These are phyloP conservation scores for Serendipita sp. DNA, from an alignment of 1,284 basidiomycete genomes.

Conservation along the genomic window DNA sequence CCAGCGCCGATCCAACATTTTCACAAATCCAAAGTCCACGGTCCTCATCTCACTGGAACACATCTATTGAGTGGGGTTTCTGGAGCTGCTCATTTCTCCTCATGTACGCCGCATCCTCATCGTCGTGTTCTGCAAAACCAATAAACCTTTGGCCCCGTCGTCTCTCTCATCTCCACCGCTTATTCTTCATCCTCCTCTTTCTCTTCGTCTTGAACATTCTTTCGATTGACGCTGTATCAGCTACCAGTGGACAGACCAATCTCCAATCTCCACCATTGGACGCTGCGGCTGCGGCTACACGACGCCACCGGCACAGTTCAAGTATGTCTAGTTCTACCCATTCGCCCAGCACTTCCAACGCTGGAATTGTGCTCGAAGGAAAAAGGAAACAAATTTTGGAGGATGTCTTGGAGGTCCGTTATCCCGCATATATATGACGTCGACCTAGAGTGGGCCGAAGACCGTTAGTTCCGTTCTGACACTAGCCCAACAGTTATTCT, in stretches of 20 bases:
- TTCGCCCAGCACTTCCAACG: neutral
- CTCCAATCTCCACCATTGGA: neutral
- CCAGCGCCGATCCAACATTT: neutral
- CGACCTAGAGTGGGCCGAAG: neutral
- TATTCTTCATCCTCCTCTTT: neutral
- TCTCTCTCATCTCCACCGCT: neutral
- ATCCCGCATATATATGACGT: neutral
- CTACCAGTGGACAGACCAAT: neutral
- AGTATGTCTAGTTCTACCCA: neutral
- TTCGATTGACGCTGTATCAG: neutral
- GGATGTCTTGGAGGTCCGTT: constrained; percentile 36
- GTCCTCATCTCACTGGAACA: neutral
- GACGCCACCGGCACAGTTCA: neutral
- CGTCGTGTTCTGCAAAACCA: too few relatives aligned
- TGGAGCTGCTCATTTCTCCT: neutral
- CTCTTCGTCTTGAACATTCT: neutral
- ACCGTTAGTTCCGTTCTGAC: neutral
- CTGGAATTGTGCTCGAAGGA: constrained; percentile 4
- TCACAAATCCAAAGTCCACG: constrained; percentile 4
- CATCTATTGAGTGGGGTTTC: neutral
- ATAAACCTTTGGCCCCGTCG: neutral
- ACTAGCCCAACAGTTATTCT: constrained; percentile 30
- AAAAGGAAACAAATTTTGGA: constrained; percentile 32
- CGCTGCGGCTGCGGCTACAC: neutral
- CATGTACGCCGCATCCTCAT: neutral